Evolutionary conservation across 108 stramenopile genomes (phyloP).

Genomic region (Aureococcus anophagefferens): DNA sequence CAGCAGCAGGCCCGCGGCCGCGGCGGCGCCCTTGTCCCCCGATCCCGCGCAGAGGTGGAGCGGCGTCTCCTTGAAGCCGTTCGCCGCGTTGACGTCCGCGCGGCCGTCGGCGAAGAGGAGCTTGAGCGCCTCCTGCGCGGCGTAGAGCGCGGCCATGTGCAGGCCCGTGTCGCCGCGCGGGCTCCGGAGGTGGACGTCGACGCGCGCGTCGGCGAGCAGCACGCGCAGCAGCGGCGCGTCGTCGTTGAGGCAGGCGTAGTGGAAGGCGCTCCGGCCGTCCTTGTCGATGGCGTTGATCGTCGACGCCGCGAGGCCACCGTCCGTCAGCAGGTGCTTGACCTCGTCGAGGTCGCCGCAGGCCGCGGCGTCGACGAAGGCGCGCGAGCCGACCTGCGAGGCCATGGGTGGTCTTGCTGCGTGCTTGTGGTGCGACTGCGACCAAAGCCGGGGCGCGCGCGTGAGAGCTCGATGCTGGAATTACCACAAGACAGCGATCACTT

Average conservation of each 20-base stretch:
- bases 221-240: conserved; percentile 13
- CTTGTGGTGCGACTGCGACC: too few relatives aligned
- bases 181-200: conserved; percentile 8
- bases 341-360: conserved; percentile 22
- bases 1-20: conserved; percentile 8
- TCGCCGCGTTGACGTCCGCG: conserved; percentile 8
- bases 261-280: conserved; percentile 23
- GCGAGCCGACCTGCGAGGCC: too few relatives aligned
- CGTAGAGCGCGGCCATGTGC: conserved; percentile 17
- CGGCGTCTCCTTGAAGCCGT: conserved; percentile 19
- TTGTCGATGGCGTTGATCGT: conserved; percentile 20
- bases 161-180: conserved; percentile 17
- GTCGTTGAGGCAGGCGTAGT: conserved; percentile 29
- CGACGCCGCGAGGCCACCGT: conserved; percentile 1
- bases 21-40: conserved; percentile 13
- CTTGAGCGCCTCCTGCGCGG: conserved; percentile 10
- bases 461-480: too few relatives aligned
- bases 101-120: conserved; percentile 20
- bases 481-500: too few relatives aligned
- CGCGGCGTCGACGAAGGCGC: conserved; percentile 12
- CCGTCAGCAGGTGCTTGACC: conserved; percentile 7
- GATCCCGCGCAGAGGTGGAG: conserved; percentile 20
- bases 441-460: too few relatives aligned
- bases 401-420: too few relatives aligned
- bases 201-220: conserved; percentile 16